Percentiles rank a stretch among this genome's conserved stretches.
Evolutionary conservation across 2,329 filamentous ascomycete genomes (phyloP).

Genomic region (Pseudocercospora fuligena): DNA sequence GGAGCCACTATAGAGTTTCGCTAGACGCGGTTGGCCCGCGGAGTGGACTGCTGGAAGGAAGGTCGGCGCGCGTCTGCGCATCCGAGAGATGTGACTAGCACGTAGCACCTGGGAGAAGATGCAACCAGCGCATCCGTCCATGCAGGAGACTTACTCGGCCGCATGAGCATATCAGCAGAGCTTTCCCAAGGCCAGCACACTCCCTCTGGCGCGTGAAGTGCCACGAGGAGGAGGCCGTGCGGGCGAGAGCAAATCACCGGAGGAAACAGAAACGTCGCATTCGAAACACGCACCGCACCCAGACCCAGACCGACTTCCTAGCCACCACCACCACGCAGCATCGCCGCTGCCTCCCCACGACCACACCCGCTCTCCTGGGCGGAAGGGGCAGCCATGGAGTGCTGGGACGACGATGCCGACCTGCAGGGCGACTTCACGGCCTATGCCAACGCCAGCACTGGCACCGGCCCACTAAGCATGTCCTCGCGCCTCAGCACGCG

Average conservation of each 20-base stretch:
- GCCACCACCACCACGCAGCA: slow-evolving; percentile 4
- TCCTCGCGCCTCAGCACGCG: slow-evolving; percentile 75
- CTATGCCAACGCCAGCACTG: slow-evolving; percentile 60
- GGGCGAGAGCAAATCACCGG: neutral
- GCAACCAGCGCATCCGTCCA: neutral
- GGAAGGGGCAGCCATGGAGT: slow-evolving; percentile 62
- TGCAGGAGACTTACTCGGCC: neutral
- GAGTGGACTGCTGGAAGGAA: neutral
- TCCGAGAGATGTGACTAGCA: neutral
- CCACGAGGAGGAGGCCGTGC: neutral
- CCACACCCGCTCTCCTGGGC: neutral
- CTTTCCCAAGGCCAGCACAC: neutral
- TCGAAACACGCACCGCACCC: slow-evolving; percentile 6
- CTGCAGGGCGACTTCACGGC: slow-evolving; percentile 66
- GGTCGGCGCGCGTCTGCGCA: neutral
- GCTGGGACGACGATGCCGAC: slow-evolving; percentile 62
- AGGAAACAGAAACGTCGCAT: slow-evolving; percentile 9
- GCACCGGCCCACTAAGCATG: slow-evolving; percentile 71
- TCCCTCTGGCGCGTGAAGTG: neutral
- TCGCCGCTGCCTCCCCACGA: neutral
- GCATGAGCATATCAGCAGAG: neutral
- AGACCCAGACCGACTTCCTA: slow-evolving; percentile 2
- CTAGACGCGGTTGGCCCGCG: neutral
- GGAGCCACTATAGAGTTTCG: neutral
- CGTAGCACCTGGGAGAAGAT: neutral